Conservation (phyloP, 2,329 filamentous ascomycete genomes). For the Penicillium sp. region DNA sequence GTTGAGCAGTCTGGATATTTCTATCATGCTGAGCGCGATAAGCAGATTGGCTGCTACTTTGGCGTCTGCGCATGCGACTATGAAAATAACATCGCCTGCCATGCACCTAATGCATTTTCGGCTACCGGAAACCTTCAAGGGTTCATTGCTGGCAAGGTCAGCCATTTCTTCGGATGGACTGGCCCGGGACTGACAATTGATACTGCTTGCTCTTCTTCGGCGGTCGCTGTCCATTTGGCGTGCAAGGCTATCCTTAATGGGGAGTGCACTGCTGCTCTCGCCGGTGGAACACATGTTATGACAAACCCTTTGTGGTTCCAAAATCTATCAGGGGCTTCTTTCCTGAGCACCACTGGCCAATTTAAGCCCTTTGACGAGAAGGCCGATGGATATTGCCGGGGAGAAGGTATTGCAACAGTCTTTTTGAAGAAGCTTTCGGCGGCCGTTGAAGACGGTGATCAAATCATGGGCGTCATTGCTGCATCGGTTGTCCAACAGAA, state of each 20-base stretch:
- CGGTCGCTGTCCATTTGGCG: conserved; percentile 35
- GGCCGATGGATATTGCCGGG: conserved; percentile 56
- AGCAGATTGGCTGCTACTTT: conserved; percentile 21
- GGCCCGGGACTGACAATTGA: conserved; percentile 45
- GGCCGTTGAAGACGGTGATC: conserved; percentile 49
- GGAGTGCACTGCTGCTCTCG: conserved; percentile 31
- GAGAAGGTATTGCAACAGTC: conserved; percentile 48
- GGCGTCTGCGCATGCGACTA: conserved; percentile 25
- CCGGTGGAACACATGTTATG: conserved; percentile 41
- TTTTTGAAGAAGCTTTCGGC: conserved; percentile 50
- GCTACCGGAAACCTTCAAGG: conserved; percentile 18
- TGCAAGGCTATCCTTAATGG: conserved; percentile 22
- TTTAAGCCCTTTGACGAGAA: conserved; percentile 51
- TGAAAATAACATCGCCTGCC: conserved; percentile 27
- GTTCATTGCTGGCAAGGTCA: conserved; percentile 35
- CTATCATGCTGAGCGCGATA: conserved; percentile 2
- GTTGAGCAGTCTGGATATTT: conserved; percentile 28
- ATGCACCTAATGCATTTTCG: conserved; percentile 32
- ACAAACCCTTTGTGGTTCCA: conserved; percentile 26
- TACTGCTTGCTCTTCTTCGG: conserved; percentile 46
- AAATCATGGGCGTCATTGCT: conserved; percentile 46
- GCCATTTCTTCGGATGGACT: conserved; percentile 47
- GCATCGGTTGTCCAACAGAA: conserved; percentile 34
- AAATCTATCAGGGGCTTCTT: conserved; percentile 38
- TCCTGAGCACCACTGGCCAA: conserved; percentile 48